phyloP scores from a whole-genome alignment of 148 eudicot genomes.

The Cornus florida region DNA sequence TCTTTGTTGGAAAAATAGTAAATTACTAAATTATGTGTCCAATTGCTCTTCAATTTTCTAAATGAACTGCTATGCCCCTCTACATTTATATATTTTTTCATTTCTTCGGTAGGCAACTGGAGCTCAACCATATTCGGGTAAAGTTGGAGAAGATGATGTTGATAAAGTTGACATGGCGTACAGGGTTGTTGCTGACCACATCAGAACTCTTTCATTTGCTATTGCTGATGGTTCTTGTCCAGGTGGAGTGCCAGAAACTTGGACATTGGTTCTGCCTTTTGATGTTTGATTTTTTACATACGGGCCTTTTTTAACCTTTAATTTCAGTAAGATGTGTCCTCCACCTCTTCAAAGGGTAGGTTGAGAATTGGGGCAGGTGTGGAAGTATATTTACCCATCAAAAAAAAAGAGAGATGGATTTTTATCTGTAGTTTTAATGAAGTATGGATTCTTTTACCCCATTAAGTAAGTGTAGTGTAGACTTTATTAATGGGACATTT shows the following conservation, averaged over 20 bases:
- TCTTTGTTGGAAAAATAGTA: background rate
- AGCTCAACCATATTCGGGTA: slow-evolving; percentile 76
- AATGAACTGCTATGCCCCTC: background rate
- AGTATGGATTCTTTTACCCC: too few relatives aligned
- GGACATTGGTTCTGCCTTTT: background rate
- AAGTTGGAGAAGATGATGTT: slow-evolving; percentile 87
- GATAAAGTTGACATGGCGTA: slow-evolving; percentile 97
- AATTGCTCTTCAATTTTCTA: background rate
- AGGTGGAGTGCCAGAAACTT: slow-evolving; percentile 47
- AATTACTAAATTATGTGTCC: background rate
- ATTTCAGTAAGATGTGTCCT: too few relatives aligned
- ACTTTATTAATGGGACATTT: too few relatives aligned
- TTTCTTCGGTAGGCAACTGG: slow-evolving; percentile 63
- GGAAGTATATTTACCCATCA: too few relatives aligned
- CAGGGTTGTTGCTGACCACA: slow-evolving; percentile 96
- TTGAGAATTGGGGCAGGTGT: too few relatives aligned
- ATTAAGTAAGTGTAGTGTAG: too few relatives aligned
- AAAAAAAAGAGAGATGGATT: too few relatives aligned
- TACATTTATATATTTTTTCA: background rate
- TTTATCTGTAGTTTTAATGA: too few relatives aligned
- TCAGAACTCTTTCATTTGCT: slow-evolving; percentile 98
- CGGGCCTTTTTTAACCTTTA: background rate
- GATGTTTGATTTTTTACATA: background rate
- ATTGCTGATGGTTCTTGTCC: slow-evolving; percentile 98
- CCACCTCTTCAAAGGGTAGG: too few relatives aligned